Conservation (phyloP, 2,329 filamentous ascomycete species). For the Kalmusia sp. region DNA sequence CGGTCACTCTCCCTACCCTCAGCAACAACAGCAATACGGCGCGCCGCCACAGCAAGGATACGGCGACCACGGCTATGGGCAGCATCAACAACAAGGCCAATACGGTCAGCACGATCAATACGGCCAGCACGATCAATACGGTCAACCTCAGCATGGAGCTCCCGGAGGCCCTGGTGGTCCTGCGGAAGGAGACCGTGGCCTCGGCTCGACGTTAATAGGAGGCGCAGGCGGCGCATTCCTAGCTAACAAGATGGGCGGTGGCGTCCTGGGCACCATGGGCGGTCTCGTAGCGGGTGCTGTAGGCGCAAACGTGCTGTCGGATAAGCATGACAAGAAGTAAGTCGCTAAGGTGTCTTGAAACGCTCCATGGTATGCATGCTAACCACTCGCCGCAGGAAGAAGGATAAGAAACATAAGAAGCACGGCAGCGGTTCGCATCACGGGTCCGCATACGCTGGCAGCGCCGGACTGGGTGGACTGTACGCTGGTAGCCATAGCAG, state of each 20-base stretch:
- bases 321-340: slow-evolving; percentile 52
- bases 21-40: slow-evolving; percentile 26
- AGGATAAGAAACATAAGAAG: slow-evolving; percentile 47
- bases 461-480: slow-evolving; percentile 42
- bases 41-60: slow-evolving; percentile 31
- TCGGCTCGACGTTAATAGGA: slow-evolving; percentile 62
- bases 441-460: slow-evolving; percentile 37
- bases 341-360: too few relatives aligned
- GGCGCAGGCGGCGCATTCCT: slow-evolving; percentile 63
- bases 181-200: slow-evolving; percentile 61
- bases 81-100: slow-evolving; percentile 29
- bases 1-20: slow-evolving; percentile 44
- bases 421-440: slow-evolving; percentile 35
- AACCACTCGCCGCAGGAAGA: slow-evolving; percentile 23
- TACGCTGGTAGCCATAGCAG: slow-evolving; percentile 38
- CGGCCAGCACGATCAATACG: slow-evolving; percentile 42
- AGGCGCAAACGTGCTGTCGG: slow-evolving; percentile 61
- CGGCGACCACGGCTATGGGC: slow-evolving; percentile 39
- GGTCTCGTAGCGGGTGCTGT: slow-evolving; percentile 62
- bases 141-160: slow-evolving; percentile 41
- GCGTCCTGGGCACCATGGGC: slow-evolving; percentile 59
- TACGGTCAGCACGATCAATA: slow-evolving; percentile 14
- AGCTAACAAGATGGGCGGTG: slow-evolving; percentile 62
- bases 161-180: slow-evolving; percentile 38
- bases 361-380: too few relatives aligned